A percentile compares a stretch with the other conserved stretches of the same genome.
These are phyloP conservation scores for Neofusicoccum laricinum DNA, from an alignment of 2,329 filamentous ascomycete genomes.

Conservation along the genomic window DNA sequence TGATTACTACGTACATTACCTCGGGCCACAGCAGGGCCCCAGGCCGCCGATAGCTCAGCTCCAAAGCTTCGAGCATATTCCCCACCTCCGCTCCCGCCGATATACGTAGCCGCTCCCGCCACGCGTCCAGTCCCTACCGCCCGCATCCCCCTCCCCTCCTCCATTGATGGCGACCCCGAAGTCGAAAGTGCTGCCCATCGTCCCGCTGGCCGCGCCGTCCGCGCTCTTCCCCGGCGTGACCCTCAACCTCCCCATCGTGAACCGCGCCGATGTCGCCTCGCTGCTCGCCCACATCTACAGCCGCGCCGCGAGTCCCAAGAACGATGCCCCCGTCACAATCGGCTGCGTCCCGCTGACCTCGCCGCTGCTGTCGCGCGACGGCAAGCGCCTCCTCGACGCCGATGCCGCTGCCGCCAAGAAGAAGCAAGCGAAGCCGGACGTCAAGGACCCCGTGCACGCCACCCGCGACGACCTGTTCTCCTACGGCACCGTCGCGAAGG, in stretches of 20 bases:
- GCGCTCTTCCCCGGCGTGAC: conserved; percentile 85
- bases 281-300: conserved; percentile 84
- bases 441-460: conserved; percentile 41
- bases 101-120: neutral
- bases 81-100: conserved; percentile 1
- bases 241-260: conserved; percentile 77
- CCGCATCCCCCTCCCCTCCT: neutral
- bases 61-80: conserved; percentile 5
- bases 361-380: conserved; percentile 68
- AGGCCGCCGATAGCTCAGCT: conserved; percentile 3
- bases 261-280: conserved; percentile 83
- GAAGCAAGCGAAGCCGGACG: conserved; percentile 27
- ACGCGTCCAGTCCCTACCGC: neutral
- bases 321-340: conserved; percentile 68
- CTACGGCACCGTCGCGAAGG: conserved; percentile 68
- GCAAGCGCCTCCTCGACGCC: conserved; percentile 67
- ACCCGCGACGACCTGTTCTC: conserved; percentile 67
- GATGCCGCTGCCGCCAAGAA: conserved; percentile 50
- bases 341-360: conserved; percentile 85
- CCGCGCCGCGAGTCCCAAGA: conserved; percentile 63
- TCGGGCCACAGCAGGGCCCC: too few species aligned
- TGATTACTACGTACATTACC: too few species aligned
- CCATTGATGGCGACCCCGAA: conserved; percentile 25
- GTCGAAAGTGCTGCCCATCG: conserved; percentile 62
- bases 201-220: conserved; percentile 75